These are phyloP conservation scores for Metarhizium robertsii DNA, from an alignment of 2,329 filamentous ascomycete genomes.

Conservation along the genomic window DNA sequence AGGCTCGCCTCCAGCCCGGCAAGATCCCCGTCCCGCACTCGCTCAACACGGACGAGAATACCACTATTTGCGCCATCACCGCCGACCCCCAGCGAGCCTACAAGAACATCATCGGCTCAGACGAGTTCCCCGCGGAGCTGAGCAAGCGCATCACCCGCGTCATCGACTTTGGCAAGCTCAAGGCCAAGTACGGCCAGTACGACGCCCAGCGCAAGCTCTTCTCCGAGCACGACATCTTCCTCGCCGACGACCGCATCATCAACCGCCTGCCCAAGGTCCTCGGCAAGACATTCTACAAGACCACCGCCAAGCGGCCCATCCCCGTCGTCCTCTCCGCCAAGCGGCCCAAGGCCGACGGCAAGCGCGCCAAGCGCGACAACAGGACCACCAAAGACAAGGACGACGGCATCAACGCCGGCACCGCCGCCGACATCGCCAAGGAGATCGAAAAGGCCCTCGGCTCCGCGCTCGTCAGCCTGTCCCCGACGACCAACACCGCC, in stretches of 20 bases:
- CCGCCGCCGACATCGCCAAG: slow-evolving; percentile 59
- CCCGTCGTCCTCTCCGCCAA: slow-evolving; percentile 63
- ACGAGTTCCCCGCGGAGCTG: slow-evolving; percentile 59
- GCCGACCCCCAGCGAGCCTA: slow-evolving; percentile 74
- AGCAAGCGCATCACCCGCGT: slow-evolving; percentile 63
- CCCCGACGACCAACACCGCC: slow-evolving; percentile 68
- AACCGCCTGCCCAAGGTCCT: slow-evolving; percentile 65
- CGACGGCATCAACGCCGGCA: slow-evolving; percentile 34
- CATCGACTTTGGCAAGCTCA: slow-evolving; percentile 72
- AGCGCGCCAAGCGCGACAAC: slow-evolving; percentile 47
- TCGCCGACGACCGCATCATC: slow-evolving; percentile 82
- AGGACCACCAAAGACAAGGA: slow-evolving; percentile 33
- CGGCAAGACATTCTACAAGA: slow-evolving; percentile 89
- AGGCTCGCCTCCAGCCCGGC: slow-evolving; percentile 70
- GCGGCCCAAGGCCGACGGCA: slow-evolving; percentile 50
- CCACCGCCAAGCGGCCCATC: slow-evolving; percentile 73
- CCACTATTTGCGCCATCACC: slow-evolving; percentile 78
- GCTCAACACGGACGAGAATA: slow-evolving; percentile 53
- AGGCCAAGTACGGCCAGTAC: slow-evolving; percentile 76
- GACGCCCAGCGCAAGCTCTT: slow-evolving; percentile 78
- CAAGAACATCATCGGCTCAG: slow-evolving; percentile 76
- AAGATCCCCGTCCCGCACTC: slow-evolving; percentile 74
- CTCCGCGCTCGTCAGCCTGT: slow-evolving; percentile 72
- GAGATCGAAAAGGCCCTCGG: slow-evolving; percentile 73
- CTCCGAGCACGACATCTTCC: slow-evolving; percentile 83